A percentile compares a stretch with the other conserved stretches of the same genome.
These are phyloP conservation scores for Podosphaera xanthii DNA, from an alignment of 2,329 filamentous ascomycete species.

Conservation along the genomic window DNA sequence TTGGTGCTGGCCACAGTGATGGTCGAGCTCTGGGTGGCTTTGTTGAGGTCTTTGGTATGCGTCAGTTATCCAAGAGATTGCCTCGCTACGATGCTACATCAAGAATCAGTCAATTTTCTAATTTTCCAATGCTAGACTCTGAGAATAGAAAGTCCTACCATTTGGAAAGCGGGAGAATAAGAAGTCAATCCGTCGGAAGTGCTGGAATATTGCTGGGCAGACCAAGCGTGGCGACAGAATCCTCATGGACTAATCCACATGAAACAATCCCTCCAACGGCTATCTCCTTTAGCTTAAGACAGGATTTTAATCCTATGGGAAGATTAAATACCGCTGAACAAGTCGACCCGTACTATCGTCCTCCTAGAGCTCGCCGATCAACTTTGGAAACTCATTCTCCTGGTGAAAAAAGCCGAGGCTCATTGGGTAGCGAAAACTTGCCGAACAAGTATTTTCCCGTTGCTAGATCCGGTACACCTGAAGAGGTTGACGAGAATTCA, in stretches of 20 bases:
- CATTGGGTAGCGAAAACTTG: slow-evolving; percentile 24
- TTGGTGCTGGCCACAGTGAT: slow-evolving; percentile 62
- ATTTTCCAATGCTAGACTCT: slow-evolving; percentile 52
- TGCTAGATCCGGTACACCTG: slow-evolving; percentile 16
- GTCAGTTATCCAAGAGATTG: slow-evolving; percentile 57
- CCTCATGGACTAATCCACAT: slow-evolving; percentile 20
- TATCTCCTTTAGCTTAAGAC: slow-evolving; percentile 8
- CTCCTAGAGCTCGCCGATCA: slow-evolving; percentile 48
- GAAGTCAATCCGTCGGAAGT: slow-evolving; percentile 39
- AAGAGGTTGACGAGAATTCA: slow-evolving; percentile 20
- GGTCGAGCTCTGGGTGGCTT: slow-evolving; percentile 61
- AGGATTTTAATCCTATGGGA: slow-evolving; percentile 19
- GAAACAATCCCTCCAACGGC: slow-evolving; percentile 17
- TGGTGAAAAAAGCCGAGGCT: slow-evolving; percentile 21
- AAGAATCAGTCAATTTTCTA: slow-evolving; percentile 63
- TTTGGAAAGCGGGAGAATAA: slow-evolving; percentile 25
- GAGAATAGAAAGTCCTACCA: slow-evolving; percentile 42
- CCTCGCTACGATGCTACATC: slow-evolving; percentile 40
- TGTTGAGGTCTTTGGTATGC: slow-evolving; percentile 76
- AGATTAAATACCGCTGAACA: slow-evolving; percentile 26
- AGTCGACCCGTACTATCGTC: slow-evolving; percentile 70
- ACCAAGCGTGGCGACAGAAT: slow-evolving; percentile 30
- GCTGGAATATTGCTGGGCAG: slow-evolving; percentile 35
- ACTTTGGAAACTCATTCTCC: slow-evolving; percentile 27
- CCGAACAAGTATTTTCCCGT: slow-evolving; percentile 17